Evolutionary conservation across 2,329 filamentous ascomycete species (phyloP).

Genomic region (Cladophialophora immunda): DNA sequence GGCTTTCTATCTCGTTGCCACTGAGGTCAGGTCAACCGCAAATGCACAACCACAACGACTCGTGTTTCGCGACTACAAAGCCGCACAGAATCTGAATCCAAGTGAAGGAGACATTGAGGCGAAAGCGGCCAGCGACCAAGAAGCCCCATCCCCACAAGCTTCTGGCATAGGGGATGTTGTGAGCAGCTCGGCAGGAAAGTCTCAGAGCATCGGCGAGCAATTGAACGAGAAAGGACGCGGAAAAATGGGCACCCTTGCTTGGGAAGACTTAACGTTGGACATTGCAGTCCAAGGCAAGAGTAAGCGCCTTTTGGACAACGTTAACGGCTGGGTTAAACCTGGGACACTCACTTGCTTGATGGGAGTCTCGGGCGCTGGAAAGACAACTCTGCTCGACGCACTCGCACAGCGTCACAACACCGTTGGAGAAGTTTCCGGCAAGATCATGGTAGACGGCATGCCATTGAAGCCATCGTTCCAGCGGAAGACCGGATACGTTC

Average conservation of each 20-base stretch:
- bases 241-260: conserved; percentile 54
- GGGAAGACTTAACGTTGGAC: conserved; percentile 65
- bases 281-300: conserved; percentile 61
- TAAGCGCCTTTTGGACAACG: conserved; percentile 61
- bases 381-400: conserved; percentile 67
- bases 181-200: conserved; percentile 52
- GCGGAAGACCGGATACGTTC: conserved; percentile 13
- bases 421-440: conserved; percentile 70
- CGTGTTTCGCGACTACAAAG: conserved; percentile 62
- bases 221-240: conserved; percentile 7
- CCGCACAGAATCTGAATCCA: background rate
- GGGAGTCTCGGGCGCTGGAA: conserved; percentile 69
- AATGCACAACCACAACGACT: conserved; percentile 73
- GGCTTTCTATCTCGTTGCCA: conserved; percentile 67
- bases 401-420: conserved; percentile 61
- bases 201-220: conserved; percentile 30
- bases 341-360: conserved; percentile 65
- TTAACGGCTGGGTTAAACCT: conserved; percentile 64
- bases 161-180: conserved; percentile 42
- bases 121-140: background rate
- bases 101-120: conserved; percentile 39
- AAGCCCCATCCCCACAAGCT: background rate
- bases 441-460: conserved; percentile 71
- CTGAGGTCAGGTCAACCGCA: conserved; percentile 71
- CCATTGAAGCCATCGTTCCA: conserved; percentile 21